Conservation (phyloP, 345 rosid species). For the Dipteronia dyeriana region DNA sequence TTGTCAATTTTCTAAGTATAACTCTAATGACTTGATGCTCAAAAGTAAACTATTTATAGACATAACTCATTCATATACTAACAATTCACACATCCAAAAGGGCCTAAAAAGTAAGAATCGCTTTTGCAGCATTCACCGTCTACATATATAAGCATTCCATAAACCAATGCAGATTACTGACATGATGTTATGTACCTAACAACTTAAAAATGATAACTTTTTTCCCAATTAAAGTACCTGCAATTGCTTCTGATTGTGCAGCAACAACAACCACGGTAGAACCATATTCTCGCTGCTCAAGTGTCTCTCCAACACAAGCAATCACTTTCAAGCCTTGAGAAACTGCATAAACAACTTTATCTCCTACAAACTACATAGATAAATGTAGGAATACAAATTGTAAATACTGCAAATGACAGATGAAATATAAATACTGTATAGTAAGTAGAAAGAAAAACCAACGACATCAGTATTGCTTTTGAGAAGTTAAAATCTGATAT, state of each 20-base stretch:
- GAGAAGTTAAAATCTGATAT: too few relatives aligned
- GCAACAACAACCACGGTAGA: slow-evolving; percentile 66
- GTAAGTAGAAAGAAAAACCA: neutral
- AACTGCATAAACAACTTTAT: slow-evolving; percentile 66
- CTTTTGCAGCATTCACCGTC: too few relatives aligned
- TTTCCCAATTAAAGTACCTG: slow-evolving; percentile 39
- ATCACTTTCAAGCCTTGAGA: slow-evolving; percentile 67
- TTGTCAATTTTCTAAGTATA: too few relatives aligned
- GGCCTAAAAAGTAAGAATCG: too few relatives aligned
- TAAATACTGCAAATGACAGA: neutral
- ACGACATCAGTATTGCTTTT: too few relatives aligned
- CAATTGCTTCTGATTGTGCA: slow-evolving; percentile 66
- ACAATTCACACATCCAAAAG: too few relatives aligned
- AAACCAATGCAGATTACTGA: too few relatives aligned
- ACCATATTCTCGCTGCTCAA: slow-evolving; percentile 75
- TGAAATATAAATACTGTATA: neutral
- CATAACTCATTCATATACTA: too few relatives aligned
- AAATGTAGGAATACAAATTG: slow-evolving; percentile 2
- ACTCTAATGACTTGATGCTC: too few relatives aligned
- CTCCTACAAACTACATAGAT: slow-evolving; percentile 63
- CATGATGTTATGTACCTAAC: too few relatives aligned
- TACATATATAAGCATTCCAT: too few relatives aligned
- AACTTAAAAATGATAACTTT: neutral
- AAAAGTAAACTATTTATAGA: too few relatives aligned
- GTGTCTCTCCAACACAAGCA: slow-evolving; percentile 73